Evolutionary conservation across 106 monocot genomes (phyloP).

Genomic region (Platanthera guangdongensis): DNA sequence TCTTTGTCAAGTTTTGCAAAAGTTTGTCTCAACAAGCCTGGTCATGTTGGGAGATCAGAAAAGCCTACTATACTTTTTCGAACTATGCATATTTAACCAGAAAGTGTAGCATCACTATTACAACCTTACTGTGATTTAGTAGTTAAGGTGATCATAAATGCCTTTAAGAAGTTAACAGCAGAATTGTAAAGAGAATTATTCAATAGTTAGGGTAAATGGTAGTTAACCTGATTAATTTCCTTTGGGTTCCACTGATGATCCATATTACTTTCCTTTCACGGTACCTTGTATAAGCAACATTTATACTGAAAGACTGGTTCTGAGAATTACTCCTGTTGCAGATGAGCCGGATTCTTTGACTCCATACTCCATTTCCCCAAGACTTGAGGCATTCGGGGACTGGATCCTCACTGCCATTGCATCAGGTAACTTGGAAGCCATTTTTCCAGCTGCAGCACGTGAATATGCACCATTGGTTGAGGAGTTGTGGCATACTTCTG

Average conservation of each 20-base stretch:
- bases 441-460: slow-evolving; percentile 78
- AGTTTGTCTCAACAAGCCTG: no score
- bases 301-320: not conserved
- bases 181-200: no score
- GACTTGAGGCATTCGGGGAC: slow-evolving; percentile 65
- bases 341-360: slow-evolving; percentile 18
- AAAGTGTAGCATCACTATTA: no score
- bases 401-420: slow-evolving; percentile 66
- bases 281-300: not conserved
- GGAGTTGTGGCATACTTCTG: slow-evolving; percentile 84
- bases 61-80: no score
- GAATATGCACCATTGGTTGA: slow-evolving; percentile 74
- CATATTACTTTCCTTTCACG: not conserved
- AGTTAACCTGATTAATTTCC: no score
- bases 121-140: no score
- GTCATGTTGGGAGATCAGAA: no score
- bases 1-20: no score
- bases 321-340: slow-evolving; percentile 21
- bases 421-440: slow-evolving; percentile 59
- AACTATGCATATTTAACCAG: no score
- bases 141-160: no score
- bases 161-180: no score
- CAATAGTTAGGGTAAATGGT: no score
- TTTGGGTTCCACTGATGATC: not conserved
- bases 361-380: slow-evolving; percentile 51